These are phyloP conservation scores for Amylocarpus encephaloides DNA, from an alignment of 2,329 filamentous ascomycete species.

Conservation along the genomic window DNA sequence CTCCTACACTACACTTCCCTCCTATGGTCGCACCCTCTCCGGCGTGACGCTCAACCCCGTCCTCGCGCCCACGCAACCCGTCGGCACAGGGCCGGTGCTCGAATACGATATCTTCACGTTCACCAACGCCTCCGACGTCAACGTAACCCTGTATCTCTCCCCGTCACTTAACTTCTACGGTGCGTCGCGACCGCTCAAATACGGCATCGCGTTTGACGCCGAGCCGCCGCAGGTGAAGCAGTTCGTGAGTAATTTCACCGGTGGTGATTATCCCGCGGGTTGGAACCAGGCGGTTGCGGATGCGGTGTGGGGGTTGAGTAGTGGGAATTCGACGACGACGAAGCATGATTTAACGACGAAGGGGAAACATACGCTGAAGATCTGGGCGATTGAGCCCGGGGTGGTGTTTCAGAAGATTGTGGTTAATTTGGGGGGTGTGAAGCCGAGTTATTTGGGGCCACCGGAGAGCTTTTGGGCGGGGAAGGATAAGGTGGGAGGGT, in stretches of 20 bases:
- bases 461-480: constrained; percentile 28
- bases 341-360: constrained; percentile 20
- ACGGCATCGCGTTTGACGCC: constrained; percentile 41
- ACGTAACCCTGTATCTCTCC: constrained; percentile 45
- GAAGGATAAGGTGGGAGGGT: not conserved
- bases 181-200: constrained; percentile 43
- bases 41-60: constrained; percentile 52
- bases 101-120: constrained; percentile 59
- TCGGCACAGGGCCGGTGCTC: constrained; percentile 46
- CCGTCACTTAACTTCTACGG: constrained; percentile 45
- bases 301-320: constrained; percentile 23
- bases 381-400: constrained; percentile 31
- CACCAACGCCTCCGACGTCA: constrained; percentile 35
- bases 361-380: constrained; percentile 29
- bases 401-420: constrained; percentile 34
- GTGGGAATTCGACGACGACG: constrained; percentile 24
- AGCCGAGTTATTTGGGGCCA: constrained; percentile 35
- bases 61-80: constrained; percentile 42
- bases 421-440: constrained; percentile 34
- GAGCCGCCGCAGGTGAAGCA: constrained; percentile 33
- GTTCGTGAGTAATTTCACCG: constrained; percentile 21
- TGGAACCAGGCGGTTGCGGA: constrained; percentile 25
- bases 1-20: constrained; percentile 44
- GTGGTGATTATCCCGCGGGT: constrained; percentile 19
- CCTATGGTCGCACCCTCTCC: constrained; percentile 51